Evolutionary conservation across 768 basidiomycete genomes (phyloP), one percentile per base, ranked within the genome.

Genomic region (Lactarius deliciosus): DNA sequence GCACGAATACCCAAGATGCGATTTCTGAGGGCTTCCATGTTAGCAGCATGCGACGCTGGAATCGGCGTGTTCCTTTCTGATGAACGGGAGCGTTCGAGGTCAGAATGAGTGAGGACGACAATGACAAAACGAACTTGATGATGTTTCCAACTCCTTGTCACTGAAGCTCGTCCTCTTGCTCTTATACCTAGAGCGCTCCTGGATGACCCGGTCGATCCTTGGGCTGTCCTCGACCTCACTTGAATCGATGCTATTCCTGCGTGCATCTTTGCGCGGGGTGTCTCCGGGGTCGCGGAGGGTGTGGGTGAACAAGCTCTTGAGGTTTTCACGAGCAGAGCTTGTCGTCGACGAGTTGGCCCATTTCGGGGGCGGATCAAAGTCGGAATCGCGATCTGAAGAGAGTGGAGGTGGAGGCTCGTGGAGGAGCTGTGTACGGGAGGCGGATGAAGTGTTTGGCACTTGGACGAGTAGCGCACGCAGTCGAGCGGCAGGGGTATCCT

Each of bases 221-320:
- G 70, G 70, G 25, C 68, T 71, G n/a, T 71, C 70, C 56, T 69
- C 68, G 16, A 69, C 68, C 63, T 69, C 70, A 63, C 70, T 69
- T 55, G 53, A 57, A 47, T 71, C 70, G 13, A 71, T 69, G 63
- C 68, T 71, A 47, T 71, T 71, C 50, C 70, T 60, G 36, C 70
- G 61, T 20, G 36, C 57, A 20, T 34, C 30, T 38, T 62, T 65
- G 25, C 66, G 57, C 22, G 66, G 66, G 32, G 62, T 59, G 34
- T 63, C 59, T 20, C 68, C 64, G 18, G 70, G 59, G 13, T 53
- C 38, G 34, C 68, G 64, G 20, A 70, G 65, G 30, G 59, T 68
- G 22, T 69, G 57, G 16, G 64, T 59, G 57, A 71, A 64, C 40
- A 71, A 30, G 41, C 61, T 61, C 60, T 36, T 64, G 58, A 69